A percentile compares a stretch with the other conserved stretches of the same genome.
Evolutionary conservation across 78 protist genomes (phyloP).

Genomic region (Speleostelium caveatum): DNA sequence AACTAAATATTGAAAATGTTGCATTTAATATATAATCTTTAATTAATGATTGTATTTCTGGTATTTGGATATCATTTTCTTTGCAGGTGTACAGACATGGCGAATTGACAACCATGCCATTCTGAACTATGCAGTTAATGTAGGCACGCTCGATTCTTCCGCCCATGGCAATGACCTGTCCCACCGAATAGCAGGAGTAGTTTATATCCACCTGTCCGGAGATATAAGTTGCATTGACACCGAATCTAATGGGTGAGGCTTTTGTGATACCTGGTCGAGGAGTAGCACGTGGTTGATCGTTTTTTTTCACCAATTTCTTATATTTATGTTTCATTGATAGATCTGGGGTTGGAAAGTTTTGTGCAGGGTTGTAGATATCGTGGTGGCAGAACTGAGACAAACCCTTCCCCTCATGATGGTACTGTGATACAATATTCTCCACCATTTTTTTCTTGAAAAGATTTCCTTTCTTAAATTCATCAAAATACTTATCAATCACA

Average conservation of each 20-base stretch:
- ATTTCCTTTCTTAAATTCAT: too few species aligned
- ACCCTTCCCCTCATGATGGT: too few species aligned
- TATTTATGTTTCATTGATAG: too few species aligned
- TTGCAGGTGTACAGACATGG: conserved; percentile 23
- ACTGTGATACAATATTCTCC: too few species aligned
- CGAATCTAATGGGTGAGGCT: conserved; percentile 4
- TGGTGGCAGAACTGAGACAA: too few species aligned
- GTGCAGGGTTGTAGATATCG: too few species aligned
- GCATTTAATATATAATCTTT: conserved; percentile 4
- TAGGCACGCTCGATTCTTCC: not conserved
- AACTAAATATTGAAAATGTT: conserved; percentile 2
- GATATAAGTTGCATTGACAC: conserved; percentile 2
- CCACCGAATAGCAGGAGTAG: not conserved
- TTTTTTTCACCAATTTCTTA: too few species aligned
- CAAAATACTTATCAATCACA: too few species aligned
- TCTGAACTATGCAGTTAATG: not conserved
- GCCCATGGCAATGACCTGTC: not conserved
- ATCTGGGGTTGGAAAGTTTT: too few species aligned
- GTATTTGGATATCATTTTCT: not conserved
- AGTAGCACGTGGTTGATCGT: too few species aligned
- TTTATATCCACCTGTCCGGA: not conserved
- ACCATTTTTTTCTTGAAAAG: too few species aligned
- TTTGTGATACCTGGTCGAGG: too few species aligned
- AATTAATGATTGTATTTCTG: conserved; percentile 1
- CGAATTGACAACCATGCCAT: not conserved